These are phyloP conservation scores for Nosema muscidifuracis DNA, from an alignment of 371 early-diverging fungal genomes.

Conservation along the genomic window DNA sequence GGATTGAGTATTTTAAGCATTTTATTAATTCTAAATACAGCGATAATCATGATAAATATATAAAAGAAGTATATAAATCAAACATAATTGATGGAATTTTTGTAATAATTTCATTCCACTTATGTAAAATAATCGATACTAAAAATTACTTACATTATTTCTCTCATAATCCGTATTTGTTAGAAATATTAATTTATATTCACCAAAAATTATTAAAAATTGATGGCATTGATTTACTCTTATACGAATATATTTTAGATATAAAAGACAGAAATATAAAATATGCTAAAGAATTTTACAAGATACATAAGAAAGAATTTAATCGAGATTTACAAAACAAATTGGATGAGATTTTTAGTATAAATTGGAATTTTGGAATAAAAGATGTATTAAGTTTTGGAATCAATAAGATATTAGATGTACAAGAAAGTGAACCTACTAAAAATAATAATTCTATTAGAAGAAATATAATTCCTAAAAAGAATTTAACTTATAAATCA, in stretches of 20 bases:
- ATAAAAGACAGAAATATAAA: conserved; percentile 10
- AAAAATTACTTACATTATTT: conserved; percentile 20
- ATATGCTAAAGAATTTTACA: conserved; percentile 11
- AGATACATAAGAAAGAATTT: conserved; percentile 17
- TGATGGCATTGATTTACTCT: conserved; percentile 5
- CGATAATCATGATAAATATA: conserved; percentile 2
- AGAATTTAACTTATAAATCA: background rate
- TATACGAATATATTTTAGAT: conserved; percentile 18
- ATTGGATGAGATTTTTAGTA: conserved; percentile 1
- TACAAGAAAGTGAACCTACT: conserved; percentile 3
- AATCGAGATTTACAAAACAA: conserved; percentile 3
- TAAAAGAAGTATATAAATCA: conserved; percentile 6
- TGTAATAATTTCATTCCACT: conserved; percentile 5
- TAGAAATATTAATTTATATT: background rate
- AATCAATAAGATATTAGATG: conserved; percentile 42
- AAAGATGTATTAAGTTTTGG: conserved; percentile 42
- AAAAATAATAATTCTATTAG: background rate
- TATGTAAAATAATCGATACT: conserved; percentile 5
- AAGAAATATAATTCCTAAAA: background rate
- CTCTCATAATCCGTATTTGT: conserved; percentile 1
- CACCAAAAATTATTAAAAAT: background rate
- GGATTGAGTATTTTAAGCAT: conserved; percentile 21
- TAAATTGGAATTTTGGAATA: conserved; percentile 24
- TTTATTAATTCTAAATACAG: background rate
- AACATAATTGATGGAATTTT: conserved; percentile 12